A percentile compares a stretch with the other conserved stretches of the same genome.
Conservation (phyloP, 108 stramenopile genomes). For the Cyclostephanos tholiformis region DNA sequence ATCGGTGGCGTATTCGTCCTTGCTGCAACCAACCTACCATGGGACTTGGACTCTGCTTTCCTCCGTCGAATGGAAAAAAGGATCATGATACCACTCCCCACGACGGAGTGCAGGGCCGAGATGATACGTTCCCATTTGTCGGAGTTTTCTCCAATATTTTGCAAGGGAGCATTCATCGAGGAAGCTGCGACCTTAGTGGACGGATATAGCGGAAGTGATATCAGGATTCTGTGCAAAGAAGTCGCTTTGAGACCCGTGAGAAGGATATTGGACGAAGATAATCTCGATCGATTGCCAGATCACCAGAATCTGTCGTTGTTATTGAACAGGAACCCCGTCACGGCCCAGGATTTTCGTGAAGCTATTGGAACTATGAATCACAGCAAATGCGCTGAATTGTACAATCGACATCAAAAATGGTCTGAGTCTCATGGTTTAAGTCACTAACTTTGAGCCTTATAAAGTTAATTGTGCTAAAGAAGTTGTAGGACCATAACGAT, state of each 20-base stretch:
- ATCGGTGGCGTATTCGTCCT: constrained; percentile 63
- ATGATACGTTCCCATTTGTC: constrained; percentile 56
- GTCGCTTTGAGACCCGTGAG: constrained; percentile 73
- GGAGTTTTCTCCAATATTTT: constrained; percentile 24
- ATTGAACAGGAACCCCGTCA: constrained; percentile 35
- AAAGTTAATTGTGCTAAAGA: background rate
- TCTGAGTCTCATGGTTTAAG: constrained; percentile 19
- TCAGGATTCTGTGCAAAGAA: constrained; percentile 69
- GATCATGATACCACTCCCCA: constrained; percentile 71
- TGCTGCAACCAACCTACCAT: constrained; percentile 81
- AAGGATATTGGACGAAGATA: constrained; percentile 39
- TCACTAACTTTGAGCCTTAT: background rate
- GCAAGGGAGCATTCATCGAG: constrained; percentile 31
- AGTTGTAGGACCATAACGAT: background rate
- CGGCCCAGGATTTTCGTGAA: constrained; percentile 34
- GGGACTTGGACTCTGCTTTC: constrained; percentile 81
- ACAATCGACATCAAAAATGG: constrained; percentile 21
- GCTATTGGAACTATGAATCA: constrained; percentile 15
- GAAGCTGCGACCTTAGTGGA: constrained; percentile 26
- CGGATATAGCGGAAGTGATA: constrained; percentile 67
- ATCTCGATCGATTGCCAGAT: background rate
- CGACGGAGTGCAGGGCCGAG: constrained; percentile 49
- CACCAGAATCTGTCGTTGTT: constrained; percentile 25
- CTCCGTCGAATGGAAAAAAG: constrained; percentile 75
- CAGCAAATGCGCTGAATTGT: constrained; percentile 24